These are phyloP conservation scores for Cyclotella cryptica DNA, from an alignment of 108 stramenopile species.

Conservation along the genomic window DNA sequence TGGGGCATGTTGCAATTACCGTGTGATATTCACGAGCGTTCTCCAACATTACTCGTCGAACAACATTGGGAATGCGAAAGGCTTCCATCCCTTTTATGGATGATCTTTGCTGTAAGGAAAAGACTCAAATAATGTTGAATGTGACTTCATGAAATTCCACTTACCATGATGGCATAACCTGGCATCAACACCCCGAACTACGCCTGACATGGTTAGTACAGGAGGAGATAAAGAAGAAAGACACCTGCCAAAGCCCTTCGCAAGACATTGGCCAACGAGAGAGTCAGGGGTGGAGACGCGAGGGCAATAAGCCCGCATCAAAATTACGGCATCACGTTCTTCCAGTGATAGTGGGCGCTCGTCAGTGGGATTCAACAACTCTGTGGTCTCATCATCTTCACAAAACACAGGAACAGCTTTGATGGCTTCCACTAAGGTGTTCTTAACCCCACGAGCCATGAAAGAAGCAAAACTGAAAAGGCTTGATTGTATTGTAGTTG, in stretches of 20 bases:
- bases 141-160: constrained; percentile 45
- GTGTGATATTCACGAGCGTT: constrained; percentile 80
- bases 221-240: constrained; percentile 66
- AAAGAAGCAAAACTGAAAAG: constrained; percentile 76
- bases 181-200: constrained; percentile 67
- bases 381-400: constrained; percentile 64
- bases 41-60: constrained; percentile 49
- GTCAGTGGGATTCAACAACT: constrained; percentile 72
- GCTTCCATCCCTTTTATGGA: constrained; percentile 24
- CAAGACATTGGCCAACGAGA: constrained; percentile 70
- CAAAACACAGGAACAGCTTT: constrained; percentile 41
- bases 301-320: constrained; percentile 84
- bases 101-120: constrained; percentile 16
- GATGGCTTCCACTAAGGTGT: constrained; percentile 63
- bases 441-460: constrained; percentile 82
- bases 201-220: constrained; percentile 68
- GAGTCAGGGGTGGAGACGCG: constrained; percentile 80
- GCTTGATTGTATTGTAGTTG: constrained; percentile 43
- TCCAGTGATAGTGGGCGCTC: constrained; percentile 67
- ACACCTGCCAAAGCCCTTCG: constrained; percentile 73
- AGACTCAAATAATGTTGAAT: constrained; percentile 49
- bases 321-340: constrained; percentile 71
- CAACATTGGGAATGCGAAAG: constrained; percentile 42
- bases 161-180: constrained; percentile 66
- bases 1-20: constrained; percentile 65